These are phyloP conservation scores for Stemphylium vesicarium DNA, from an alignment of 2,329 filamentous ascomycete species.

Conservation along the genomic window DNA sequence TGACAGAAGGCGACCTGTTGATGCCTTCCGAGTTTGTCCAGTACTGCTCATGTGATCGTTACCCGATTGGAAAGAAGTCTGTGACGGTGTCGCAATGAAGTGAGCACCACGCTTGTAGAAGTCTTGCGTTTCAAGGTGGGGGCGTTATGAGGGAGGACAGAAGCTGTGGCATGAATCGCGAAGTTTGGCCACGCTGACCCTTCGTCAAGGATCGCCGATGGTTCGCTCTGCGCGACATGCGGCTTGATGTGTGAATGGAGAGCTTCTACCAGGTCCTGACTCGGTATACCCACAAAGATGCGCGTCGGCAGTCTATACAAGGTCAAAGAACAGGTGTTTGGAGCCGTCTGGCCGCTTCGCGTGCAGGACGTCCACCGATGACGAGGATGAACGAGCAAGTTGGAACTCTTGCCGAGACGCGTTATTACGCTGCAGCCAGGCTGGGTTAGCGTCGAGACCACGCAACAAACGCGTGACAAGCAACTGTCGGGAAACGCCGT, in stretches of 20 bases:
- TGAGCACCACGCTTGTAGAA: too few relatives aligned
- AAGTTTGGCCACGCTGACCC: neutral
- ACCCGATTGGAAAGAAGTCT: too few relatives aligned
- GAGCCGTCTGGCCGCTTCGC: constrained; percentile 7
- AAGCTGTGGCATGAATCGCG: neutral
- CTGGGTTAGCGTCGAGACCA: neutral
- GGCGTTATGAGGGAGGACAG: too few relatives aligned
- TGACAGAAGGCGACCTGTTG: neutral
- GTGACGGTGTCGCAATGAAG: too few relatives aligned
- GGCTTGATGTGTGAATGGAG: neutral
- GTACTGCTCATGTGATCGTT: neutral
- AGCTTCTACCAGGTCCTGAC: constrained; percentile 1
- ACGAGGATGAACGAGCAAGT: constrained; percentile 18
- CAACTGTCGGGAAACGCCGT: neutral
- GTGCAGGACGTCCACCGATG: constrained; percentile 27
- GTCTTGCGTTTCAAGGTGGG: too few relatives aligned
- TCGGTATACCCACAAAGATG: neutral
- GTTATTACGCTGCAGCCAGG: constrained; percentile 7
- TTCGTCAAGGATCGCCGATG: constrained; percentile 1
- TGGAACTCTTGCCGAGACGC: constrained; percentile 22
- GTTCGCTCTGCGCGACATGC: neutral
- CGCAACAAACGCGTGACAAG: neutral
- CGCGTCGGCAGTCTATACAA: neutral
- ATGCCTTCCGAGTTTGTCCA: neutral
- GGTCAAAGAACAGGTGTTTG: constrained; percentile 27